Percentiles rank a stretch among this genome's conserved stretches.
phyloP scores from a whole-genome alignment of 495 filamentous ascomycete genomes.

The Lasiosphaeria ovina region DNA sequence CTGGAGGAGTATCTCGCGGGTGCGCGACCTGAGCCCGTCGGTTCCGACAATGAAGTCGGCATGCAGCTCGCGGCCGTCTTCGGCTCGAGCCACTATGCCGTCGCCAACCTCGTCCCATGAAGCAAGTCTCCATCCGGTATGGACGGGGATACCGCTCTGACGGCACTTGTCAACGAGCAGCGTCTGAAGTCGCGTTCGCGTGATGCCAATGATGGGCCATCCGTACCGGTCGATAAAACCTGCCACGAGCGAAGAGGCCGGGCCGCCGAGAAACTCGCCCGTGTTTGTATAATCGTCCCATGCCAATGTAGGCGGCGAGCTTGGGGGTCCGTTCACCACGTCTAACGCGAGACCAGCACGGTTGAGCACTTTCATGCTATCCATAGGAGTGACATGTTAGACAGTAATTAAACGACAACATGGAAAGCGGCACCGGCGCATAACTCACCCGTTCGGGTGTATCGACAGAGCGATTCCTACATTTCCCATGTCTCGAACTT shows the following conservation, averaged over 20 bases:
- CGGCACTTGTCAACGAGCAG: not conserved
- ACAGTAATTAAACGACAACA: not conserved
- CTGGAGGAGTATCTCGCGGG: not conserved
- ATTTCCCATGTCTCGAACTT: not conserved
- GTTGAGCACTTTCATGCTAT: not conserved
- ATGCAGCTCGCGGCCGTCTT: not conserved
- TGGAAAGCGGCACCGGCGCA: not conserved
- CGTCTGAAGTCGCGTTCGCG: not conserved
- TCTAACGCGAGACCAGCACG: not conserved
- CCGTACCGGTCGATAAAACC: not conserved
- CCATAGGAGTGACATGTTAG: not conserved
- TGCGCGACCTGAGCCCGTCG: not conserved
- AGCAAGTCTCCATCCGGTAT: not conserved
- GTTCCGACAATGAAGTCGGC: not conserved
- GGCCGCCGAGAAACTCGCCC: not conserved
- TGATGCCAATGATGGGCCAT: not conserved
- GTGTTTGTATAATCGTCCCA: not conserved
- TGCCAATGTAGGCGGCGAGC: not conserved
- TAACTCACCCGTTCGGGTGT: not conserved
- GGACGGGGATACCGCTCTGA: not conserved
- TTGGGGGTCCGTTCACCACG: not conserved
- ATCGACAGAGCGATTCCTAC: not conserved
- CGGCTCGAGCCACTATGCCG: not conserved
- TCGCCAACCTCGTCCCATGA: not conserved
- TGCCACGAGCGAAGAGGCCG: not conserved